Base-by-base conservation (phyloP, 1,284 basidiomycete species). In the Ustilago crameri region DNA sequence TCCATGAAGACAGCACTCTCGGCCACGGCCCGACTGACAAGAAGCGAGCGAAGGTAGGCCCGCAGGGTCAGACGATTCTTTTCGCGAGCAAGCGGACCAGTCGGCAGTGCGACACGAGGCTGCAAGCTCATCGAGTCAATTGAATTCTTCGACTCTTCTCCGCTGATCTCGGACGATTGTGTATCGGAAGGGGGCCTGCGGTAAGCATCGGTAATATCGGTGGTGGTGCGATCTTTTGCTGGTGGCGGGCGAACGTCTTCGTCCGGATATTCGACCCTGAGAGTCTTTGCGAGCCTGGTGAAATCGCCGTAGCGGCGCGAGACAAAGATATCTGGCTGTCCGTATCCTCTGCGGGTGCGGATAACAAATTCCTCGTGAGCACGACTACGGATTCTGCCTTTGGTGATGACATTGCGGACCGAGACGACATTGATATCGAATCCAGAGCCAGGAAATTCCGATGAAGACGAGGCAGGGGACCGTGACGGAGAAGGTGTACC, bases 241-340 rank as follows among this genome's bases (percentile, higher is more conserved):
- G 80, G 80, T 2, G 79, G 71, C 8, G 58, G 66, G 5, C 68
- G 62, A 32, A 78, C 48, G 20, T 70, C 78, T 47, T 79, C 75
- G 7, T 75, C 75, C 1, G 81, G 81, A 46, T 67, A 76, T 47
- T 75, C 71, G 8, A 78, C 61, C 7, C 67, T 55, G 24, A 82
- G 65, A 15, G 77, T 74, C 15, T 81, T 71, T 38, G 79, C 76
- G 10, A 82, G 66, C 17, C 60, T 55, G 76, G 87, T 90, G 84
- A 98, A 98, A 82, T 98, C 95, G 14, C 95, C 95, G 81, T 98
- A 95, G 68, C 96, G 87, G 60, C 96, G 88, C 1, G 93, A 92
- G 3, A 98, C 95, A 81, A 89, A 94, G 4, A 93, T 87, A 73
- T 96, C 93, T 1, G 86, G 86, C 63, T 88, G 87, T 12, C 88